Base-by-base conservation (phyloP, 2,329 filamentous ascomycete species). In the Trichoderma sp. region DNA sequence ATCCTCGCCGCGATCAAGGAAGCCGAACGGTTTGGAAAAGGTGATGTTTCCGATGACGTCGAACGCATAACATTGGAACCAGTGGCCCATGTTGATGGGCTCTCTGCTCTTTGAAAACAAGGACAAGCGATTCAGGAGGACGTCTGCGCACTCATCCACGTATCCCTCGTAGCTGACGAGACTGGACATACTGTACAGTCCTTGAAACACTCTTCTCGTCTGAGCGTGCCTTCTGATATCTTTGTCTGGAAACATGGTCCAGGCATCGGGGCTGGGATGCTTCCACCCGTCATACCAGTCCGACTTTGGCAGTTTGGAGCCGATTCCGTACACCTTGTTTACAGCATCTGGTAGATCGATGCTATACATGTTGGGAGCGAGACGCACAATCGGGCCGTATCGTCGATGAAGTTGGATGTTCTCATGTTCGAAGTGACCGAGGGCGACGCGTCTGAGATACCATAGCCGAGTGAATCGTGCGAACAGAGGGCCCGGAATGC, bases 1-100 rank as follows among this genome's bases (percentile, higher is more conserved):
- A 57, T 84, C 82, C 7, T 78, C 71, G 0, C 80, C 81, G 17
- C 67, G 60, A 45, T 83, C 80, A 0, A 84, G 72, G 63, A 84
- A 82, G 0, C 81, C 82, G 68, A 78, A 74, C 0, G 71, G 67
- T 5, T 70, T 71, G 28, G 70, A 76, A 63, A 72, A 74, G 0
- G 80, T 83, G 48, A 85, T 81, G 41, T 79, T 76, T 1, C 81
- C 81, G 41, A 85, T 83, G 2, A 84, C 81, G 65, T 84, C 80
- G 50, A 82, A 81, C 0, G 79, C 80, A 63, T 79, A 83, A 67
- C 74, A 82, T 66, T 82, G 80, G 30, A 82, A 71, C 77, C 78
- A 81, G 55, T 78, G 73, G 4, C 70, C 69, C 47, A 82, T 67
- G 66, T 85, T 75, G 3, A 84, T 62, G 26, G 44, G 26, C 24